Evolutionary conservation across 352 stramenopile genomes (phyloP).

Genomic region (Phytopythium vexans): DNA sequence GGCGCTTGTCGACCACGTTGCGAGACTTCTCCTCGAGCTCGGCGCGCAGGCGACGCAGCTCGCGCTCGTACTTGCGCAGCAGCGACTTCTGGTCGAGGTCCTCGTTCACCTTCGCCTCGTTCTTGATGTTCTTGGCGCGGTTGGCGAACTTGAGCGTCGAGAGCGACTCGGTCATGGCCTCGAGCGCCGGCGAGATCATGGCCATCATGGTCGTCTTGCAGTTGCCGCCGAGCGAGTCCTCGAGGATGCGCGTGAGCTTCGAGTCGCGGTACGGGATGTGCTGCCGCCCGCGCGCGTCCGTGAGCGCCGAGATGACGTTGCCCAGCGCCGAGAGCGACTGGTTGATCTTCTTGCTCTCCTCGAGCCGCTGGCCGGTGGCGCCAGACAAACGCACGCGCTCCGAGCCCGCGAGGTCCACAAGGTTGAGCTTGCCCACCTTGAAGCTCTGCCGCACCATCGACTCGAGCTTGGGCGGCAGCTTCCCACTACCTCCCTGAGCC

Average conservation of each 20-base stretch:
- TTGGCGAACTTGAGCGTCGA: conserved; percentile 95
- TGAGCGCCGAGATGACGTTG: conserved; percentile 90
- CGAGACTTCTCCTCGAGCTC: conserved; percentile 92
- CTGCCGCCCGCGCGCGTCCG: conserved; percentile 78
- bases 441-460: conserved; percentile 91
- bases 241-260: conserved; percentile 92
- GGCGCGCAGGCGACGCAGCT: conserved; percentile 89
- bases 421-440: conserved; percentile 93
- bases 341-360: conserved; percentile 94
- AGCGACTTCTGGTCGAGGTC: conserved; percentile 93
- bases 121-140: conserved; percentile 92
- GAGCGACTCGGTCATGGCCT: conserved; percentile 89
- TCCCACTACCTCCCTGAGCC: conserved; percentile 20
- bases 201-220: conserved; percentile 97
- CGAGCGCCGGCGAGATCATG: conserved; percentile 91
- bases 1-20: conserved; percentile 92
- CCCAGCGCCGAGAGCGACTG: conserved; percentile 88
- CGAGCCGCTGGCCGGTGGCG: conserved; percentile 81
- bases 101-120: conserved; percentile 89
- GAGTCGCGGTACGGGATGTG: conserved; percentile 94
- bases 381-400: conserved; percentile 88
- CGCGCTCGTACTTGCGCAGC: conserved; percentile 93
- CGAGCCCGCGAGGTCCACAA: conserved; percentile 91
- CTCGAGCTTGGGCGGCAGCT: conserved; percentile 75
- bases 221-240: conserved; percentile 88